Base-by-base conservation (phyloP, 1,284 basidiomycete genomes). In the Vanrija sp. region DNA sequence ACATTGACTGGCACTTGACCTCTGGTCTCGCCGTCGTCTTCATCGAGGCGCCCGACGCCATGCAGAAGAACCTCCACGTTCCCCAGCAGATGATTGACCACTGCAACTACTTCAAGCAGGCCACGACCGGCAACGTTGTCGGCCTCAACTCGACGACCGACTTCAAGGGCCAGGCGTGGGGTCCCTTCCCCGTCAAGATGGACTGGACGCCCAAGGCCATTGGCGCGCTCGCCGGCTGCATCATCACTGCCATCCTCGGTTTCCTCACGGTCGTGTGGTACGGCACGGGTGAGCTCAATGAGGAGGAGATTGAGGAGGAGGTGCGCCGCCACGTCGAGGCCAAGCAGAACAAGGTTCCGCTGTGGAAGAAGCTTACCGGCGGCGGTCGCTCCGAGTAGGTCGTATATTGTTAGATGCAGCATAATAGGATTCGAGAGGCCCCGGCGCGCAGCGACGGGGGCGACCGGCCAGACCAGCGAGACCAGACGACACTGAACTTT, bases 261-360 rank as follows among this genome's bases (percentile, higher is more conserved):
- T 86, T 94, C 82, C 68, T 78, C 3, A 82, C 84, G 0, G 87
- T 96, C 19, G 77, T 84, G 41, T 93, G 91, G 89, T 97, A 95
- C 73, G 76, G 84, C 45, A 77, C 83, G 51, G 87, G 86, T 23
- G 83, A 78, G 49, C 79, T 87, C 54, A 81, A 84, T 44, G 88
- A 90, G 44, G 84, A 84, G 63, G 88, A 92, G 77, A 81, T 87
- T 46, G 88, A 89, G 72, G 78, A 82, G 42, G 86, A 88, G 73
- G 83, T 82, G 49, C 75, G 80, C 63, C 73, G 75, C 58, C 71
- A 76, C 54, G 74, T 84, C 20, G 84, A 80, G 49, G 79, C 76
- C 53, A 88, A 86, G 77, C 48, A 59, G 51, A 87, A 85, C 75
- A 59, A 61, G 48, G 54, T 42, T 6, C 45, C 52, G 8, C 37